Evolutionary conservation across 768 basidiomycete genomes (phyloP).

Genomic region (Tulasnella sp.): DNA sequence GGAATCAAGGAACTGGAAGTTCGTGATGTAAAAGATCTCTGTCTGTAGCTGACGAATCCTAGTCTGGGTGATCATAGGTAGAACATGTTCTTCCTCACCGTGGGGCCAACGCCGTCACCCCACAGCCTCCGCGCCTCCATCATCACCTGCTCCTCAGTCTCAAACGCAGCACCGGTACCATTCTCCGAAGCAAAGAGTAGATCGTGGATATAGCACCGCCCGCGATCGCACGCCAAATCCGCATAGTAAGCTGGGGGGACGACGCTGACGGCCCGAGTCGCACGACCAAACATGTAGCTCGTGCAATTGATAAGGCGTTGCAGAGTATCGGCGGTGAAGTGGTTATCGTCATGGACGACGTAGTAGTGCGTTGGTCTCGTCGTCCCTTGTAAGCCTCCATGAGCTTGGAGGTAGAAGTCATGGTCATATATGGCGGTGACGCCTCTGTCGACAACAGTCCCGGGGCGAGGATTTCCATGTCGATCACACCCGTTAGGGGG

Average conservation of each 20-base stretch:
- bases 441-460: slow-evolving; percentile 72
- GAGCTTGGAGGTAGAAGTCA: slow-evolving; percentile 41
- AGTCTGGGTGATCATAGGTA: slow-evolving; percentile 16
- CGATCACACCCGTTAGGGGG: slow-evolving; percentile 32
- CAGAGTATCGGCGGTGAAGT: slow-evolving; percentile 53
- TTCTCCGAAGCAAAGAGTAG: slow-evolving; percentile 37
- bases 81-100: slow-evolving; percentile 20
- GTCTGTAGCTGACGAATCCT: too few relatives aligned
- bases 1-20: background rate
- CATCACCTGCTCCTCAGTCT: slow-evolving; percentile 39
- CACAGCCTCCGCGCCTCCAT: slow-evolving; percentile 46
- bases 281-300: slow-evolving; percentile 69
- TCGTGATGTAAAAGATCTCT: background rate
- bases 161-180: slow-evolving; percentile 30
- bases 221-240: slow-evolving; percentile 73
- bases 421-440: slow-evolving; percentile 51
- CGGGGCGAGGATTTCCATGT: slow-evolving; percentile 69
- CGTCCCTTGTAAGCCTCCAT: slow-evolving; percentile 24
- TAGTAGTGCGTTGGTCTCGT: slow-evolving; percentile 63
- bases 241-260: slow-evolving; percentile 46
- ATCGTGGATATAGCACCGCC: slow-evolving; percentile 62
- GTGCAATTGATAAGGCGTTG: slow-evolving; percentile 60
- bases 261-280: slow-evolving; percentile 73
- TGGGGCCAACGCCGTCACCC: slow-evolving; percentile 25
- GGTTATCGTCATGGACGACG: slow-evolving; percentile 68